Evolutionary conservation across 2,329 filamentous ascomycete genomes (phyloP).

Genomic region (Dactylellina cionopaga): DNA sequence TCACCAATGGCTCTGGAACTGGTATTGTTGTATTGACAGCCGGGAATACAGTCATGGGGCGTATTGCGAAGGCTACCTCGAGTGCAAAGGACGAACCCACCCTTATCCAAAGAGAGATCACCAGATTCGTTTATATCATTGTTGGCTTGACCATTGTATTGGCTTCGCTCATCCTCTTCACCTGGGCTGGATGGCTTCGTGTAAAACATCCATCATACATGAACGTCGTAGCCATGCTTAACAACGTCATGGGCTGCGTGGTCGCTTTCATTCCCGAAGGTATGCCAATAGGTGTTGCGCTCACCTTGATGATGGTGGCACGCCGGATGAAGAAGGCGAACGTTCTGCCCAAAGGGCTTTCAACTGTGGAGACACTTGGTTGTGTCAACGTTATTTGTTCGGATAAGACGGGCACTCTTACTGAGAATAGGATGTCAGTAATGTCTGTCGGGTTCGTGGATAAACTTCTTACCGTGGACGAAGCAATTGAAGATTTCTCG

Average conservation of each 20-base stretch:
- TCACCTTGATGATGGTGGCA: conserved; percentile 92
- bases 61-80: conserved; percentile 79
- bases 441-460: not conserved
- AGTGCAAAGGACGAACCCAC: conserved; percentile 63
- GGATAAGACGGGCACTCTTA: conserved; percentile 91
- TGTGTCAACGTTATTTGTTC: conserved; percentile 90
- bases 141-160: conserved; percentile 79
- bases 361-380: conserved; percentile 88
- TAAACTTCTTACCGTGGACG: not conserved
- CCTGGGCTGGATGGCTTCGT: conserved; percentile 84
- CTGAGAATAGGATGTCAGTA: conserved; percentile 86
- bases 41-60: conserved; percentile 89
- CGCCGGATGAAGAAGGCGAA: conserved; percentile 91
- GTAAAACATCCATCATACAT: conserved; percentile 83
- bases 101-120: conserved; percentile 77
- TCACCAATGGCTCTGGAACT: conserved; percentile 89
- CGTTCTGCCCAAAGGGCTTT: conserved; percentile 91
- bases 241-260: conserved; percentile 86
- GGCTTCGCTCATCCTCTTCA: conserved; percentile 65
- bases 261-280: conserved; percentile 92
- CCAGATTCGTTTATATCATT: conserved; percentile 84
- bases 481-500: not conserved
- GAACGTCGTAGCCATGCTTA: conserved; percentile 76
- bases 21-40: conserved; percentile 83
- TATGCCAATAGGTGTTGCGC: conserved; percentile 90